Evolutionary conservation across 257 asterid genomes (phyloP), one percentile per base, ranked within the genome.

Genomic region (Primulina huaijiensis): DNA sequence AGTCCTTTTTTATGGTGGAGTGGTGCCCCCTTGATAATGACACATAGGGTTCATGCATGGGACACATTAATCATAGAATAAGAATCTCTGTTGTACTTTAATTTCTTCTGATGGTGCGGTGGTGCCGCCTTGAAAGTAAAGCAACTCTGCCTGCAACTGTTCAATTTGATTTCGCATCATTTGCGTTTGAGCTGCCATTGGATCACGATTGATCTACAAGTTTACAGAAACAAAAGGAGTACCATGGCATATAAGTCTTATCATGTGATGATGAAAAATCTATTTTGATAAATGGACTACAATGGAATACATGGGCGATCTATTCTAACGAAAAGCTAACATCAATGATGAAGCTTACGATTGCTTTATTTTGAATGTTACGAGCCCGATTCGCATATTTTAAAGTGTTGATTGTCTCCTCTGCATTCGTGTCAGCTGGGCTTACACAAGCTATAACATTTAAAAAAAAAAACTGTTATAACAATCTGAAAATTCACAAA

Each of bases 341-440:
- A 40, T 23, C 5, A 46, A 46, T 16, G 21, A 17, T 23, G 31
- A 50, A 71, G 69, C 98, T 79, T 85, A 92, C 98, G 71, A 92
- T 82, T 75, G 98, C 98, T 84, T 88, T 92, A 69, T 92, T 92
- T 62, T 92, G 98, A 82, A 92, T 92, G 79, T 92, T 92, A 29
- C 97, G 89, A 40, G 98, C 90, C 68, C 98, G 96, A 66, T 92
- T 92, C 69, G 98, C 98, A 70, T 92, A 92, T 73, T 92, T 92
- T 76, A 92, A 76, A n/a, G 98, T 92, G 67, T 92, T 92, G 2
- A 92, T 82, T 55, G 97, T 86, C 82, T 92, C 98, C 84, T 92
- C 98, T 0, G 98, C 93, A 81, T 92, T 92, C 8, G 95, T 88
- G 74, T 92, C 98, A 35, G 98, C 98, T 11, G 98, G 98, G 72